Evolutionary conservation across 2,329 filamentous ascomycete species (phyloP), one percentile per base, ranked within the genome.

Genomic region (Alternaria novae-zelandiae): DNA sequence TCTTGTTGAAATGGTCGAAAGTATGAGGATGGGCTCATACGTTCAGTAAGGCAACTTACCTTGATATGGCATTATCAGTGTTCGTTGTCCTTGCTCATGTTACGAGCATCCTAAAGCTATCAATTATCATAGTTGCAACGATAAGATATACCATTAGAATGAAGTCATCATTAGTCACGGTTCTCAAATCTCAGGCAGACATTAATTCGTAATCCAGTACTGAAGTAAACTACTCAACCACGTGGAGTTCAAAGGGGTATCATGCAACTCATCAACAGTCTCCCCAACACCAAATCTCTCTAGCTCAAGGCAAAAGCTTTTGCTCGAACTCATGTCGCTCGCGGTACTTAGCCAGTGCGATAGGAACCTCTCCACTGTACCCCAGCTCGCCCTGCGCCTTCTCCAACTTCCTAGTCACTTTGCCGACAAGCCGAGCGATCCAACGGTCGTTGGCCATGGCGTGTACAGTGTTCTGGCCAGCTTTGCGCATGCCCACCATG

Each of bases 351-450:
- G 70, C 79, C 58, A 85, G 65, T 9, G 77, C 61, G 13, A 86
- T 78, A 1, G 84, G 82, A 21, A 87, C 80, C 21, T 82, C 79
- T 2, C 82, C 83, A 55, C 81, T 82, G 65, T 86, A 87, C 2
- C 85, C 85, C 1, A 85, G 72, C 72, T 86, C 84, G 0, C 85
- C 85, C 61, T 83, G 81, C 32, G 82, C 82, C 23, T 78, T 80
- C 73, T 86, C 84, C 54, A 86, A 61, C 70, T 83, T 85, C 63
- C 75, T 78, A 60, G 83, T 84, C 5, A 85, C 75, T 64, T 84
- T 86, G 5, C 85, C 85, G 0, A 87, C 83, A 66, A 87, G 69
- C 70, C 82, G 84, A 36, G 85, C 85, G 68, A 87, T 86, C 84
- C 85, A 87, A 20, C 83, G 77, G 69, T 87, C 85, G 67, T 87